Conservation (phyloP, 148 eudicot genomes). For the Vaccinium myrtillus region DNA sequence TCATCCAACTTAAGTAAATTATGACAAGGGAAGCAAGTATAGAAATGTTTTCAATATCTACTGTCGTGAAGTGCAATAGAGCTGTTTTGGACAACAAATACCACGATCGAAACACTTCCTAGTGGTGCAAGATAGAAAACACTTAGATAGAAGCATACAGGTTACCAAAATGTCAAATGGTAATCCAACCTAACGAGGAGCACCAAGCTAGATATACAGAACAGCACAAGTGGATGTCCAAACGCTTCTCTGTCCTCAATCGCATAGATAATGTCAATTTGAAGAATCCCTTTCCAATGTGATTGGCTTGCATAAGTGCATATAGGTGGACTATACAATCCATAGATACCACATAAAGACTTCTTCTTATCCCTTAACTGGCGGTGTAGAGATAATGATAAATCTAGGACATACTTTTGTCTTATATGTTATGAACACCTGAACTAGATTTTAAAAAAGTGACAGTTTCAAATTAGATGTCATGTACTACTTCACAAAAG, state of each 20-base stretch:
- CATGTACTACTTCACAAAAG: not conserved
- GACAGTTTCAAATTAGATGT: not conserved
- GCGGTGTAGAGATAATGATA: not conserved
- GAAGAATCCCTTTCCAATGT: not conserved
- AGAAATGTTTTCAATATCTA: not conserved
- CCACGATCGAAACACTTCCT: not conserved
- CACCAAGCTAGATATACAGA: not conserved
- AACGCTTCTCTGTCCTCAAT: no score
- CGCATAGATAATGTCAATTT: not conserved
- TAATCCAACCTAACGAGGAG: not conserved
- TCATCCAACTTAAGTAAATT: constrained; percentile 10
- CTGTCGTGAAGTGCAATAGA: not conserved
- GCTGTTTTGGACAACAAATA: not conserved
- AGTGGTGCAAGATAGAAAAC: not conserved
- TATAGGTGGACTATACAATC: not conserved
- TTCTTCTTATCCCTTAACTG: not conserved
- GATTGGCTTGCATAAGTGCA: not conserved
- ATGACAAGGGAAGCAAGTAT: not conserved
- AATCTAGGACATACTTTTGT: not conserved
- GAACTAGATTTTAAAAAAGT: not conserved
- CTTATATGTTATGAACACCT: not conserved
- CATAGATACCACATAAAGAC: not conserved
- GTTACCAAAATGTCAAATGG: not conserved
- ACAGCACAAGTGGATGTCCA: not conserved
- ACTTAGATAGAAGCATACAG: not conserved